Conservation (phyloP, 345 rosid genomes). For the Draba incana region DNA sequence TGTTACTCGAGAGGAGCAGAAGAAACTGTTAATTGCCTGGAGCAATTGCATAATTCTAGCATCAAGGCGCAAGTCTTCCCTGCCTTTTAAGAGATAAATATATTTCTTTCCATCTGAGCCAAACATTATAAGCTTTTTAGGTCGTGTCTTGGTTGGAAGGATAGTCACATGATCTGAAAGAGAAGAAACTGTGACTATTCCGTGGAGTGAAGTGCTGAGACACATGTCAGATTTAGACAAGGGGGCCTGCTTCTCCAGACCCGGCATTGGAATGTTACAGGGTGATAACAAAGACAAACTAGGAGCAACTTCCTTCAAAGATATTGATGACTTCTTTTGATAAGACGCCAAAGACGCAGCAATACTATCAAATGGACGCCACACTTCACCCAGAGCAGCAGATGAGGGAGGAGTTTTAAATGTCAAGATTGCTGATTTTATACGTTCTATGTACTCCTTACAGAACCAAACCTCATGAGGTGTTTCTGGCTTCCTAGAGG, state of each 20-base stretch:
- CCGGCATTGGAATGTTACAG: slow-evolving; percentile 96
- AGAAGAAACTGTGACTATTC: slow-evolving; percentile 76
- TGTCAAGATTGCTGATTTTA: slow-evolving; percentile 66
- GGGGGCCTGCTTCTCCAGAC: slow-evolving; percentile 74
- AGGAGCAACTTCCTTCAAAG: slow-evolving; percentile 88
- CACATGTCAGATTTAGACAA: slow-evolving; percentile 55
- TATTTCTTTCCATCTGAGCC: slow-evolving; percentile 93
- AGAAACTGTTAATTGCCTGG: slow-evolving; percentile 78
- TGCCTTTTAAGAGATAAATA: slow-evolving; percentile 85
- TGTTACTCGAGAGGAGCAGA: slow-evolving; percentile 61
- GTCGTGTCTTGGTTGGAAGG: slow-evolving; percentile 89
- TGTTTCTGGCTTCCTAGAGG: slow-evolving; percentile 85
- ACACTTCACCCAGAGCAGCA: slow-evolving; percentile 76
- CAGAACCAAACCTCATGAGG: slow-evolving; percentile 90
- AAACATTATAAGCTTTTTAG: slow-evolving; percentile 81
- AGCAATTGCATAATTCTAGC: slow-evolving; percentile 98
- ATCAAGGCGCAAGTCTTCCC: slow-evolving; percentile 96
- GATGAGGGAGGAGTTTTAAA: slow-evolving; percentile 82
- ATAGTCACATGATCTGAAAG: slow-evolving; percentile 68
- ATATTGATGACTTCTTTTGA: slow-evolving; percentile 79
- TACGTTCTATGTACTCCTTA: slow-evolving; percentile 65
- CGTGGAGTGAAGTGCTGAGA: slow-evolving; percentile 53
- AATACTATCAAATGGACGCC: slow-evolving; percentile 85
- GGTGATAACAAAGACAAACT: slow-evolving; percentile 76
- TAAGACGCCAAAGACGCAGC: slow-evolving; percentile 82